Evolutionary conservation across 306 rosid genomes (phyloP), one percentile per base, ranked within the genome.

Genomic region (Quercus alba): DNA sequence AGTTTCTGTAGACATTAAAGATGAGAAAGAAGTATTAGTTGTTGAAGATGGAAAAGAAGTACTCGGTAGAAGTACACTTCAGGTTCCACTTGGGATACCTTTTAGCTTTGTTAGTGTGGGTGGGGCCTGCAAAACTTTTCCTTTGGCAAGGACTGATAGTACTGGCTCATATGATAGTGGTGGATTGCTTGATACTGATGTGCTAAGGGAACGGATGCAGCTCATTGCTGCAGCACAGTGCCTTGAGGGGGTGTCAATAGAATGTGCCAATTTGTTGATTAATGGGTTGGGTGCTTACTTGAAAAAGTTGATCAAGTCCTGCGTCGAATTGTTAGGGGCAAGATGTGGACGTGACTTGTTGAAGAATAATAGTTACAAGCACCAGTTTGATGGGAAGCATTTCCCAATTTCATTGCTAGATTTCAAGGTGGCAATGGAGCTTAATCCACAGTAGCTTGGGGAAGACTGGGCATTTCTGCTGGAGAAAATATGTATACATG

Each of bases 341-440:
- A 90, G 96, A 82, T 87, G 93, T 81, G 56, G 85, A 23, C 73
- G 66, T 58, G 94, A 89, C 70, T 85, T 62, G 56, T 84, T 77
- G 25, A 89, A 81, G 81, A 82, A n/a, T n/a, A 73, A 80, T 70
- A 81, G 81, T 75, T 87, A 77, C 72, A 91, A 89, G 87, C 92
- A 91, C 85, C 97, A 79, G 89, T 73, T 88, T 83, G 95, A 85
- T 79, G 93, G 92, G 52, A 95, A 89, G 4, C 88, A 70, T 19
- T 68, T 86, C 80, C 82, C 90, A 12, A 86, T 87, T 56, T 93
- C 97, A 66, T 79, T 90, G 86, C 93, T 87, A 57, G 97, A 95
- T 89, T 90, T 95, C 81, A 93, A 91, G 86, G 91, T 93, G 73
- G 99, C 99, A 61, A 90, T 95, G 99, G 97, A 93, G 88, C 85